Evolutionary conservation across 352 stramenopile genomes (phyloP).

Genomic region (Pythium apleroticum): DNA sequence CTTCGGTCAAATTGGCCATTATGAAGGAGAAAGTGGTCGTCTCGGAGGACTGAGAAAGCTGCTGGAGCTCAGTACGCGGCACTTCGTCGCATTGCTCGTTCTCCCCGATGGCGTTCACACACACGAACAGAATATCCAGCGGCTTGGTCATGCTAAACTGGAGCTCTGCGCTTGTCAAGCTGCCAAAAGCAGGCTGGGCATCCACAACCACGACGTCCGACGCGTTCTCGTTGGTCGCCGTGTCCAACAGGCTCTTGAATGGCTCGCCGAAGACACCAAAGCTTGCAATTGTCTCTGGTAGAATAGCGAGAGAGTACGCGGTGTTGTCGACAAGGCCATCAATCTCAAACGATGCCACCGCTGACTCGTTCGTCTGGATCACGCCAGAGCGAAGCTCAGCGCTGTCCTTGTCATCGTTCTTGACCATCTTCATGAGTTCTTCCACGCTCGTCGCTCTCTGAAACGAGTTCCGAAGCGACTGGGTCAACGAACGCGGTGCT

Average conservation of each 20-base stretch:
- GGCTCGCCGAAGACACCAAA: conserved; percentile 56
- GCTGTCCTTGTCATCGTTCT: not conserved
- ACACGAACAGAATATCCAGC: conserved; percentile 53
- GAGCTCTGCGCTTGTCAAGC: conserved; percentile 40
- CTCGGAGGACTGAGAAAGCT: conserved; percentile 10
- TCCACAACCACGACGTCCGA: conserved; percentile 44
- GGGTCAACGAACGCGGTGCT: conserved; percentile 3
- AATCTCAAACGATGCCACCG: conserved; percentile 22
- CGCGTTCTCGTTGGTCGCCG: conserved; percentile 63
- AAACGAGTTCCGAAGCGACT: conserved; percentile 29
- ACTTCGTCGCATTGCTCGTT: conserved; percentile 35
- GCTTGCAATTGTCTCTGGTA: conserved; percentile 66
- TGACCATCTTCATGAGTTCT: conserved; percentile 21
- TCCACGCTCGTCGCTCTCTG: conserved; percentile 35
- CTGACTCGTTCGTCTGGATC: conserved; percentile 9
- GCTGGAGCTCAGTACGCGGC: conserved; percentile 31
- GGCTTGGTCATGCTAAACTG: conserved; percentile 57
- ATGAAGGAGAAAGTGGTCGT: conserved; percentile 37
- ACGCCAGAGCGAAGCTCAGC: conserved; percentile 1
- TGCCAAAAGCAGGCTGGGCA: conserved; percentile 36
- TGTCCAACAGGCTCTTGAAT: conserved; percentile 47
- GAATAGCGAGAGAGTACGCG: conserved; percentile 49
- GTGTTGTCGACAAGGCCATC: conserved; percentile 44
- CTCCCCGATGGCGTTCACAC: conserved; percentile 20
- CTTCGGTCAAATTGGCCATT: conserved; percentile 55